Evolutionary conservation across 192 early-diverging fungal genomes (phyloP), one percentile per base, ranked within the genome.

Genomic region (Phlyctochytrium arcticum): DNA sequence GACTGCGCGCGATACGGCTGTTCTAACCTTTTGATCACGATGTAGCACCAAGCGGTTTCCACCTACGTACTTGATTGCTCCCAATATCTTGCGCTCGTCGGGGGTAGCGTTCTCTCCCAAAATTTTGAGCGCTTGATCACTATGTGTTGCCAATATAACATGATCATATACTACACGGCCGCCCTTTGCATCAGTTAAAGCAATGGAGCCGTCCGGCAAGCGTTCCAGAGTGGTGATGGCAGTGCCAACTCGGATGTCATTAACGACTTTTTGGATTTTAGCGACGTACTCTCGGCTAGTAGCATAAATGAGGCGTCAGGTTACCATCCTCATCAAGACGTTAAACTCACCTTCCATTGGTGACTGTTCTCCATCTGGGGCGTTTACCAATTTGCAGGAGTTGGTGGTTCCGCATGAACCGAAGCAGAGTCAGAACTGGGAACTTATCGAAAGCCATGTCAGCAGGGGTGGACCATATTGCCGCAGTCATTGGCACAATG

Each of bases 391-490:
- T 59, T 61, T 83, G 81, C 24, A 87, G 69, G 51, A 87, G 36
- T 48, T 67, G 50, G 63, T 87, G 86, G 65, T 87, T 87, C 33
- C 80, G 65, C 79, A 86, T 81, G 54, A 87, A 87, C 44, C 77
- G 70, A 23, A 87, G 72, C 8, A 87, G 62, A 5, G 86, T 87
- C n/a, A 82, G 60, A n/a, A 80, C 35, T 8, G 86, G 86, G 51
- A 87, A 87, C 37, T 73, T 58, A 47, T 81, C 70, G 48, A 78
- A 70, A 10, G 81, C 73, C 68, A 74, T 75, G 44, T 81, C 78
- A 12, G 77, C 77, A 32, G 86, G 85, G 6, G 82, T 87, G 35
- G 76, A 78, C 86, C 86, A 87, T 48, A 87, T 81, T 9, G 81
- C 77, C 6, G 86, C 78, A 23, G 85, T 87, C 82, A 87, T 87